phyloP scores from a whole-genome alignment of 2,329 filamentous ascomycete species.

The Phaeophleospora eucalypticola region DNA sequence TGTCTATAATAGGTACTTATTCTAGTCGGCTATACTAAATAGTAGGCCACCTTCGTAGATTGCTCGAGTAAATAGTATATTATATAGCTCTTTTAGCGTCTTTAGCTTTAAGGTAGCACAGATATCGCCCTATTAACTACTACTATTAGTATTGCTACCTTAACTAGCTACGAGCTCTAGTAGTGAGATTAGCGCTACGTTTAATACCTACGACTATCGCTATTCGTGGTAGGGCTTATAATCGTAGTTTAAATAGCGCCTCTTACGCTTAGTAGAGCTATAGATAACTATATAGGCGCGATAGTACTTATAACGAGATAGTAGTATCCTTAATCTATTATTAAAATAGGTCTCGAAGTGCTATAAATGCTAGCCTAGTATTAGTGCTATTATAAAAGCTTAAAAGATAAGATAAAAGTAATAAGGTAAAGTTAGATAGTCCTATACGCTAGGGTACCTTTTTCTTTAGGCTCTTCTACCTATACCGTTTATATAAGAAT shows the following conservation, averaged over 20 bases:
- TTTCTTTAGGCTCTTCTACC: neutral
- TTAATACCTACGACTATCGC: too few species aligned
- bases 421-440: neutral
- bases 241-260: too few species aligned
- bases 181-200: too few species aligned
- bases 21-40: neutral
- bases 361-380: too few species aligned
- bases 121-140: too few species aligned
- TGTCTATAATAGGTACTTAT: neutral
- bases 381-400: neutral
- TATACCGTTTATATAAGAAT: neutral
- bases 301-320: too few species aligned
- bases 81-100: neutral
- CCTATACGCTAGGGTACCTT: neutral
- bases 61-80: neutral
- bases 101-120: neutral
- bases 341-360: too few species aligned
- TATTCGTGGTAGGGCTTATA: too few species aligned
- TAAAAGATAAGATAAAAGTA: neutral
- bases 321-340: too few species aligned
- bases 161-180: neutral
- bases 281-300: too few species aligned
- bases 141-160: too few species aligned
- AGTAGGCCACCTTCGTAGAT: neutral
- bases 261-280: too few species aligned